phyloP scores from a whole-genome alignment of 1,284 basidiomycete species.

The Sporisorium iseilematis-ciliati region DNA sequence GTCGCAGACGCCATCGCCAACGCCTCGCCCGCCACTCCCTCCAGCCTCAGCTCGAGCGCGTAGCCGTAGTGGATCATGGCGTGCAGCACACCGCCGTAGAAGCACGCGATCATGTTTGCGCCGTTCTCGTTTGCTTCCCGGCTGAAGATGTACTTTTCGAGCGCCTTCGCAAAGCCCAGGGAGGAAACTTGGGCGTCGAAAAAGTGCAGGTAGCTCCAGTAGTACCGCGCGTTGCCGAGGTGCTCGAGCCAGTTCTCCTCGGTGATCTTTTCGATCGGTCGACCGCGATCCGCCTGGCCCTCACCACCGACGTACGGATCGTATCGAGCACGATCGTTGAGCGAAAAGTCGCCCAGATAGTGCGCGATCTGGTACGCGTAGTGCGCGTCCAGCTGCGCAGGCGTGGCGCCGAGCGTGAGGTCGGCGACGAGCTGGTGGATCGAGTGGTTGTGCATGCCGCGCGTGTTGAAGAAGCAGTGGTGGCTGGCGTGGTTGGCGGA shows the following conservation, averaged over 20 bases:
- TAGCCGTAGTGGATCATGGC: conserved; percentile 68
- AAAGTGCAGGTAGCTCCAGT: conserved; percentile 56
- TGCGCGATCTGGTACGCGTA: conserved; percentile 22
- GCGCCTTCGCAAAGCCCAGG: conserved; percentile 3
- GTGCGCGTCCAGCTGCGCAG: conserved; percentile 13
- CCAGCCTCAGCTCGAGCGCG: conserved; percentile 63
- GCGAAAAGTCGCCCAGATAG: conserved; percentile 28
- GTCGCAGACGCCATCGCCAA: conserved; percentile 49
- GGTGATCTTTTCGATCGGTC: conserved; percentile 11
- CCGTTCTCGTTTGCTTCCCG: conserved; percentile 25
- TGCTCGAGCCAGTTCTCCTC: conserved; percentile 41
- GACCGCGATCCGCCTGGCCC: too few species aligned
- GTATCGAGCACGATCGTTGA: conserved; percentile 27
- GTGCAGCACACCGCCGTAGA: conserved; percentile 68
- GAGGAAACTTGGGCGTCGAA: conserved; percentile 27
- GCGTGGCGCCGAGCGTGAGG: conserved; percentile 26
- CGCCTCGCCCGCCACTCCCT: conserved; percentile 64
- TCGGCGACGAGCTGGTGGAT: conserved; percentile 51
- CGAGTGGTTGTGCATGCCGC: conserved; percentile 53
- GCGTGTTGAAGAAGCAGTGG: conserved; percentile 57
- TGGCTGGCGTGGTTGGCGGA: conserved; percentile 29
- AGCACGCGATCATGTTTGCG: conserved; percentile 31
- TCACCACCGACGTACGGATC: conserved; percentile 12
- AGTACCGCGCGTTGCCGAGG: conserved; percentile 34
- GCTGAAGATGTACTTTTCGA: conserved; percentile 46